Percentiles rank a stretch among this genome's conserved stretches.
These are phyloP conservation scores for Abrus precatorius DNA, from an alignment of 306 rosid genomes.

Conservation along the genomic window DNA sequence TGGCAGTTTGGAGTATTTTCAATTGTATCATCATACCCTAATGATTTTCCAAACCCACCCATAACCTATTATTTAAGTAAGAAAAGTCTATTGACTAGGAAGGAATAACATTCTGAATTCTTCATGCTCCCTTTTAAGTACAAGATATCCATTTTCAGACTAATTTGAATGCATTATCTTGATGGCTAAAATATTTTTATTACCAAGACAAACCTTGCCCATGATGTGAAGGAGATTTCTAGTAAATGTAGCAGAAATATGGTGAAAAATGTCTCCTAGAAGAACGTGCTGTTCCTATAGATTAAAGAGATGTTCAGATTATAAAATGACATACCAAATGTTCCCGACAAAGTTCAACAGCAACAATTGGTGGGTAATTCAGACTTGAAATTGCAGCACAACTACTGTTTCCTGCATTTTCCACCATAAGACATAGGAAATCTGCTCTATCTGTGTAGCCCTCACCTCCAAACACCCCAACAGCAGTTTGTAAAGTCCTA, in stretches of 20 bases:
- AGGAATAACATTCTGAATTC: background rate
- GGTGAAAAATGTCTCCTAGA: background rate
- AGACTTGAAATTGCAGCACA: constrained; percentile 71
- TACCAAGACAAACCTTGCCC: constrained; percentile 10
- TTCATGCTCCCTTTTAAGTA: background rate
- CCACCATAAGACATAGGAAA: constrained; percentile 71
- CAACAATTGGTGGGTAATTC: constrained; percentile 77
- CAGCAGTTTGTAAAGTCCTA: constrained; percentile 95
- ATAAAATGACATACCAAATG: constrained; percentile 64
- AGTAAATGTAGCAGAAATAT: constrained; percentile 11
- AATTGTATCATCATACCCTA: background rate
- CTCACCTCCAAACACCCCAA: constrained; percentile 84
- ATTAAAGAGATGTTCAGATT: background rate
- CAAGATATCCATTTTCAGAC: constrained; percentile 4
- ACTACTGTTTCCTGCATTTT: constrained; percentile 71
- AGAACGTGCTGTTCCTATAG: background rate
- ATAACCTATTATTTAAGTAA: background rate
- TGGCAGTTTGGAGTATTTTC: background rate
- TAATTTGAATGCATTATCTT: background rate
- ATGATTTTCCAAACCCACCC: background rate
- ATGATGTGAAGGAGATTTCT: background rate
- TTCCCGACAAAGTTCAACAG: constrained; percentile 88
- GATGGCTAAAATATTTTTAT: background rate
- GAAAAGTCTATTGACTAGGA: background rate
- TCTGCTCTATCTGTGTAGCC: constrained; percentile 59